phyloP scores from a whole-genome alignment of 495 filamentous ascomycete genomes.

The Penicillium samsonianum region DNA sequence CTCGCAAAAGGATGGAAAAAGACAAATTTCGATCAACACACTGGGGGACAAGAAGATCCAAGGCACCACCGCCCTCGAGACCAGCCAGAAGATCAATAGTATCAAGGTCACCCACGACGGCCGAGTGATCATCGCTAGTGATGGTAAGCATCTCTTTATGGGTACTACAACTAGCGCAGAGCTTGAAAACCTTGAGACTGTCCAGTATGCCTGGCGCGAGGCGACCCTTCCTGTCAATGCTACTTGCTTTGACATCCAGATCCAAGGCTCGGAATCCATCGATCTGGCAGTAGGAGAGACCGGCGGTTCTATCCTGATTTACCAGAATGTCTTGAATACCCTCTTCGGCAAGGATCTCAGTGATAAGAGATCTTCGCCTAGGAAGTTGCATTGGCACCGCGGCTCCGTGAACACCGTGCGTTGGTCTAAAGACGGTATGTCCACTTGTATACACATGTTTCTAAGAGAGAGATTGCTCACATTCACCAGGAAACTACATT shows the following conservation, averaged over 20 bases:
- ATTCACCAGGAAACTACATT: constrained; percentile 78
- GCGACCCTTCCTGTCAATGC: constrained; percentile 38
- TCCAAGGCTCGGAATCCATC: constrained; percentile 38
- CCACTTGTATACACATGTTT: constrained; percentile 5
- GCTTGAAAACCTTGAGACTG: constrained; percentile 16
- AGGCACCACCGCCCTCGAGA: constrained; percentile 31
- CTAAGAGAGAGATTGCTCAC: constrained; percentile 3
- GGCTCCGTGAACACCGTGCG: constrained; percentile 75
- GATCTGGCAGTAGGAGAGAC: constrained; percentile 76
- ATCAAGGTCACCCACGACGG: constrained; percentile 38
- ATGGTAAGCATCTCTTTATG: constrained; percentile 36
- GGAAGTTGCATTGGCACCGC: constrained; percentile 87
- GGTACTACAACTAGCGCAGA: constrained; percentile 26
- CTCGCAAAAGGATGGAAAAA: constrained; percentile 35
- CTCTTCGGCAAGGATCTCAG: constrained; percentile 44
- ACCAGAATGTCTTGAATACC: constrained; percentile 67
- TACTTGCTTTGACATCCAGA: constrained; percentile 38
- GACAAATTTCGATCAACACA: constrained; percentile 30
- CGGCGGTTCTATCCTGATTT: constrained; percentile 73
- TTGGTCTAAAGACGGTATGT: constrained; percentile 87
- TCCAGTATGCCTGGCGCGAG: constrained; percentile 55
- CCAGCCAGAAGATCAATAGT: constrained; percentile 30
- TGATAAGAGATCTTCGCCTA: constrained; percentile 44
- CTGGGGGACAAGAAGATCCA: constrained; percentile 28
- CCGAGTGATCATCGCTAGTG: constrained; percentile 39